Evolutionary conservation across 768 basidiomycete species (phyloP).

Genomic region (Pleurotus giganteus): DNA sequence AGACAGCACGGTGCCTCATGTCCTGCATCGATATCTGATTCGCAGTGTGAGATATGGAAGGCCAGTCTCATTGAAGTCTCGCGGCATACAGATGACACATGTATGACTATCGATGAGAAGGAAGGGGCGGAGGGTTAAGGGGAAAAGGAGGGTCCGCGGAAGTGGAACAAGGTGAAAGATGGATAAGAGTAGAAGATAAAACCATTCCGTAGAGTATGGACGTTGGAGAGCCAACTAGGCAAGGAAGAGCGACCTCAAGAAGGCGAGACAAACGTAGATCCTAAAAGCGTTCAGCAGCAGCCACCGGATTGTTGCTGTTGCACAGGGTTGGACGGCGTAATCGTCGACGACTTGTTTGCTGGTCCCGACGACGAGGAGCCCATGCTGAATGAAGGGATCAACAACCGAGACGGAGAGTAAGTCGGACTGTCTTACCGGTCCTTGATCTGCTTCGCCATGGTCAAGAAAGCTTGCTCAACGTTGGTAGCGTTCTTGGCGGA

Average conservation of each 20-base stretch:
- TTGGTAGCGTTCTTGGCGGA: slow-evolving; percentile 99
- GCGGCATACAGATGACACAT: background rate
- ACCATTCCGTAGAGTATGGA: slow-evolving; percentile 17
- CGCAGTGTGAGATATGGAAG: background rate
- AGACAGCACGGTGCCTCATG: too few relatives aligned
- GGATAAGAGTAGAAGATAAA: slow-evolving; percentile 17
- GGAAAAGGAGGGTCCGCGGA: slow-evolving; percentile 3
- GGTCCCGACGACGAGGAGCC: slow-evolving; percentile 75
- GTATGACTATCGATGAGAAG: background rate
- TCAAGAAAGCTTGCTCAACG: slow-evolving; percentile 99
- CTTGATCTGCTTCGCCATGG: slow-evolving; percentile 96
- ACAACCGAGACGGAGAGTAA: background rate
- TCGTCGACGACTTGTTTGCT: slow-evolving; percentile 72
- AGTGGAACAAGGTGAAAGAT: slow-evolving; percentile 1
- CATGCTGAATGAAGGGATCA: slow-evolving; percentile 53
- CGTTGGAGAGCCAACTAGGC: slow-evolving; percentile 12
- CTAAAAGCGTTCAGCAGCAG: slow-evolving; percentile 64
- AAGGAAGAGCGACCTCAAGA: background rate
- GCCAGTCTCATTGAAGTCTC: background rate
- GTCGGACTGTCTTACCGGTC: slow-evolving; percentile 57
- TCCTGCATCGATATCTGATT: too few relatives aligned
- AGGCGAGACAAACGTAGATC: background rate
- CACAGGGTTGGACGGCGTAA: slow-evolving; percentile 83
- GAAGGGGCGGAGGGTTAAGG: background rate
- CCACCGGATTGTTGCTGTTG: slow-evolving; percentile 69